Evolutionary conservation across 2,329 filamentous ascomycete species (phyloP).

Genomic region (Botryotinia calthae): DNA sequence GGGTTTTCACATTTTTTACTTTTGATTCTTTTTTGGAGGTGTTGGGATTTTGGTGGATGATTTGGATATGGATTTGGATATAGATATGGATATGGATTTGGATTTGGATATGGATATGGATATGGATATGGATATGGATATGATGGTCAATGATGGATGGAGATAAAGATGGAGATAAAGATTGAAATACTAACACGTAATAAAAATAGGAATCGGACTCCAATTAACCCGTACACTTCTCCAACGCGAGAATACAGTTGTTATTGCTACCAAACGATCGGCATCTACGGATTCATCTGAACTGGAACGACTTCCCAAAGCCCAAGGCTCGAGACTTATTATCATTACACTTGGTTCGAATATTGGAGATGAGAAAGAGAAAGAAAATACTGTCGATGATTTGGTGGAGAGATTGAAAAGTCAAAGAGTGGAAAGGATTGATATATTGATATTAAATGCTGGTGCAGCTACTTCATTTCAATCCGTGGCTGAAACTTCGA

Average conservation of each 20-base stretch:
- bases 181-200: not conserved
- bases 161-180: too few species aligned
- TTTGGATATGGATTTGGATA: too few species aligned
- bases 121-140: too few species aligned
- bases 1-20: not conserved
- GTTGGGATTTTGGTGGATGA: not conserved
- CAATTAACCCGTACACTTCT: constrained; percentile 40
- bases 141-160: not conserved
- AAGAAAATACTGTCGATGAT: not conserved
- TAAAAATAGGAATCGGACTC: constrained; percentile 36
- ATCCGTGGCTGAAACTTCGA: too few species aligned
- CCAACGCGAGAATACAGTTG: constrained; percentile 39
- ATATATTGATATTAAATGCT: constrained; percentile 53
- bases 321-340: not conserved
- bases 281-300: constrained; percentile 20
- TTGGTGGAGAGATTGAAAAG: not conserved
- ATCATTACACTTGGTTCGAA: not conserved
- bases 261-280: constrained; percentile 44
- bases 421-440: constrained; percentile 43
- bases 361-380: fast-evolving
- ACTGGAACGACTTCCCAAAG: not conserved
- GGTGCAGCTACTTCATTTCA: constrained; percentile 41
- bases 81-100: too few species aligned
- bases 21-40: not conserved
- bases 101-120: too few species aligned